phyloP scores from a whole-genome alignment of 2,329 filamentous ascomycete genomes.

The Xylogone sp. region DNA sequence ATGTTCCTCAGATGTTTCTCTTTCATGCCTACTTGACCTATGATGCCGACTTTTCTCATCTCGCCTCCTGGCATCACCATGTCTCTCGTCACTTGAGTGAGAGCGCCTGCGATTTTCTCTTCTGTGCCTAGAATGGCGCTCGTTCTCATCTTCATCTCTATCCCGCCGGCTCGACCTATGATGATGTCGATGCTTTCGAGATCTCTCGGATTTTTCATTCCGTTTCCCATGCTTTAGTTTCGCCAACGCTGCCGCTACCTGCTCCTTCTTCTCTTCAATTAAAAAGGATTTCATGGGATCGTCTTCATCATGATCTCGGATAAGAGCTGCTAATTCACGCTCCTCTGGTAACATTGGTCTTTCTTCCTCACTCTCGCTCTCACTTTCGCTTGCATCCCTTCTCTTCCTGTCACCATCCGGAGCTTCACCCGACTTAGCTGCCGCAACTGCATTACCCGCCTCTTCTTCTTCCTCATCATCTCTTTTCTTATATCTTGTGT shows the following conservation, averaged over 20 bases:
- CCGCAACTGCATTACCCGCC: slow-evolving; percentile 41
- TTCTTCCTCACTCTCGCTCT: slow-evolving; percentile 36
- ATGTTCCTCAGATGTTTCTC: neutral
- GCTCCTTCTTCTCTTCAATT: slow-evolving; percentile 86
- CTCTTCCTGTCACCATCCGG: slow-evolving; percentile 36
- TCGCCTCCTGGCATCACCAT: slow-evolving; percentile 12
- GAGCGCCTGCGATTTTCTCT: slow-evolving; percentile 4
- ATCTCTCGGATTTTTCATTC: slow-evolving; percentile 13
- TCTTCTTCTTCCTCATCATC: slow-evolving; percentile 71
- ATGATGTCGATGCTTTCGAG: slow-evolving; percentile 16
- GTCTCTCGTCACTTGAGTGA: slow-evolving; percentile 1
- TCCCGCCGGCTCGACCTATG: slow-evolving; percentile 15
- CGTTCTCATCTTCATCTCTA: slow-evolving; percentile 7
- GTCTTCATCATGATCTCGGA: slow-evolving; percentile 83
- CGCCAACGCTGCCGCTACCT: slow-evolving; percentile 68
- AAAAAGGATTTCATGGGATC: slow-evolving; percentile 96
- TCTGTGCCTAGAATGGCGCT: slow-evolving; percentile 10
- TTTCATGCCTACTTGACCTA: slow-evolving; percentile 1
- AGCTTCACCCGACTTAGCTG: slow-evolving; percentile 35
- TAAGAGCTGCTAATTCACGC: slow-evolving; percentile 69
- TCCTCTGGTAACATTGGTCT: slow-evolving; percentile 77
- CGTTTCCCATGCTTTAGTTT: slow-evolving; percentile 36
- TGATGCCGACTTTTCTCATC: neutral
- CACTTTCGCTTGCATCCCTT: slow-evolving; percentile 18
- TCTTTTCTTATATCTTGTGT: slow-evolving; percentile 83